Conservation (phyloP, 768 basidiomycete genomes). For the Pulveroboletus sp. region DNA sequence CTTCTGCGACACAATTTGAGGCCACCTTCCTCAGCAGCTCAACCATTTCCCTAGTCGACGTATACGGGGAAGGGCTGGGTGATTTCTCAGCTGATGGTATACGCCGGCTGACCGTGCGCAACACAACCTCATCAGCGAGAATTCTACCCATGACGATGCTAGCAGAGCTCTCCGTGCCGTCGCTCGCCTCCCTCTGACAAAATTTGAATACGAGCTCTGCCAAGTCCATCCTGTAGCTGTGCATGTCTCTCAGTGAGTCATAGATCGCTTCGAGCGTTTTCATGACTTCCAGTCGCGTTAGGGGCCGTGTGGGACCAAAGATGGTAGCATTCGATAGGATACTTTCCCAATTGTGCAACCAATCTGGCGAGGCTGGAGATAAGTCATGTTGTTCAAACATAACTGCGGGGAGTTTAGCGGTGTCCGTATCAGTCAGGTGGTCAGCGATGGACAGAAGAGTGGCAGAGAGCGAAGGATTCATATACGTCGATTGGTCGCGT, state of each 20-base stretch:
- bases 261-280: constrained; percentile 54
- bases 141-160: constrained; percentile 48
- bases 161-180: constrained; percentile 23
- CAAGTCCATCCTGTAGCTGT: constrained; percentile 50
- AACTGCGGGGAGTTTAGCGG: constrained; percentile 52
- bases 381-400: constrained; percentile 68
- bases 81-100: constrained; percentile 8
- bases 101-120: constrained; percentile 43
- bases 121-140: constrained; percentile 64
- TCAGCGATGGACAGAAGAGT: constrained; percentile 62
- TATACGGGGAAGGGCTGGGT: constrained; percentile 14
- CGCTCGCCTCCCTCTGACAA: constrained; percentile 35
- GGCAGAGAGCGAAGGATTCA: constrained; percentile 57
- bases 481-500: constrained; percentile 52
- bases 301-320: constrained; percentile 39
- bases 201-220: constrained; percentile 54
- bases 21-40: constrained; percentile 41
- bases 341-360: constrained; percentile 63
- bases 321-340: constrained; percentile 49
- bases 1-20: constrained; percentile 30
- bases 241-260: constrained; percentile 66
- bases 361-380: constrained; percentile 65
- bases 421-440: constrained; percentile 67
- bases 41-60: constrained; percentile 28
- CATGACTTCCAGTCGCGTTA: constrained; percentile 55